Base-by-base conservation (phyloP, 495 filamentous ascomycete genomes). In the Xylaria intraflava region DNA sequence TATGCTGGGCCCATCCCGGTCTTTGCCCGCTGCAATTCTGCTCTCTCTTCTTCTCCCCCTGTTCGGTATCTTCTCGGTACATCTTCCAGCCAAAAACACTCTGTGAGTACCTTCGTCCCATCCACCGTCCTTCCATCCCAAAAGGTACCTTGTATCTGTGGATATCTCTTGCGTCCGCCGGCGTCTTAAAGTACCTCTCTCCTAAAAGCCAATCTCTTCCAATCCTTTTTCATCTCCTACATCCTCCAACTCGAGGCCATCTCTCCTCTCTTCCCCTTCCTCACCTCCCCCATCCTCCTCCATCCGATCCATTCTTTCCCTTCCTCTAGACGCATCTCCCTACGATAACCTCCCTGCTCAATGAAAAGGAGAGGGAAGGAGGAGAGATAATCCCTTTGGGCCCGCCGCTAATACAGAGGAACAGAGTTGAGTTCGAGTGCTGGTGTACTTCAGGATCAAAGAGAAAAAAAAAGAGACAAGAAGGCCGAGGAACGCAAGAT, bases 221-320 rank as follows among this genome's bases (percentile, higher is more conserved):
- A 72, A 68, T 75, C 73, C 73, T 72, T 72, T 71, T 76, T 70
- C 71, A 73, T 77, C 74, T 74, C 65, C 70, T 69, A 64, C 70
- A 71, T 75, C 76, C 69, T 75, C 70, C 77, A 71, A 73, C 76
- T 77, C 69, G 68, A 77, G 69, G 69, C 69, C 74, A 76, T 73
- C 75, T 77, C 73, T 75, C 73, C 67, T 71, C 69, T 70, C 72
- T 73, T 72, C 65, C 71, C 67, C 70, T 77, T 76, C 69, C 43
- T 53, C 46, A 42, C 52, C 54, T 68, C 65, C 57, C 35, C 65
- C 67, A 70, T 71, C 70, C 72, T 54, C 72, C 69, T 71, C 72
- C 69, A 76, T 76, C 77, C 77, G 77, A 78, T 78, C 70, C 72
- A 76, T 69, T 77, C 76, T 69, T 78, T 75, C 68, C 66, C 59